phyloP scores from a whole-genome alignment of 129 eudicot species.

The Tagetes erecta region DNA sequence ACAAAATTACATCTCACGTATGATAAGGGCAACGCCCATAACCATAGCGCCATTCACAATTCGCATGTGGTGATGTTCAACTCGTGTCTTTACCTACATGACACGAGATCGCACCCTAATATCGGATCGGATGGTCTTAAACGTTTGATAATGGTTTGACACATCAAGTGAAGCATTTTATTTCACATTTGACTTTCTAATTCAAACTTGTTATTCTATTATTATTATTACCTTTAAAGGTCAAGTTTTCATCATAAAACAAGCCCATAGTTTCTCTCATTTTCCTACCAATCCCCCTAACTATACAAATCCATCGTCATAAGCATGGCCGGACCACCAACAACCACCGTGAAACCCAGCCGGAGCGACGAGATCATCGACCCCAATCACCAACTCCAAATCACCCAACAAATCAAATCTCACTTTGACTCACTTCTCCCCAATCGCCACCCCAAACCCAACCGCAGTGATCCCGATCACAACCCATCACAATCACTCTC shows the following conservation, averaged over 20 bases:
- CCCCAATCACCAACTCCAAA: slow-evolving; percentile 43
- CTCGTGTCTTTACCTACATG: too few relatives aligned
- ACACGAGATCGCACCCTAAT: too few relatives aligned
- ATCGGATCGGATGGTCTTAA: too few relatives aligned
- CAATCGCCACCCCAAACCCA: slow-evolving; percentile 59
- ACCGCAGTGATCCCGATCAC: slow-evolving; percentile 65
- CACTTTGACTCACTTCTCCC: slow-evolving; percentile 59
- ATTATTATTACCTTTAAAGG: background rate
- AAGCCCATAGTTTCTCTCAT: background rate
- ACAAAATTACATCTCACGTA: too few relatives aligned
- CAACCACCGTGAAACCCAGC: slow-evolving; percentile 49
- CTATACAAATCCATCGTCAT: background rate
- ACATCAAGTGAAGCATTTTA: too few relatives aligned
- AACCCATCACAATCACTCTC: slow-evolving; percentile 21
- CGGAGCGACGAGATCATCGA: slow-evolving; percentile 68
- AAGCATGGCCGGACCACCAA: slow-evolving; percentile 29
- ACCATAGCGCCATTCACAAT: too few relatives aligned
- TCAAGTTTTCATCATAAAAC: background rate
- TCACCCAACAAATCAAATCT: slow-evolving; percentile 47
- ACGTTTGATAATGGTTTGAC: too few relatives aligned
- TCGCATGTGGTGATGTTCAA: too few relatives aligned
- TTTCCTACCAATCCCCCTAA: background rate
- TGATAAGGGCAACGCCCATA: too few relatives aligned
- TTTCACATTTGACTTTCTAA: too few relatives aligned
- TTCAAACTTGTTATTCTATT: background rate